Evolutionary conservation across 2,329 filamentous ascomycete genomes (phyloP), one percentile per base, ranked within the genome.

Genomic region (Cladosporium halotolerans): DNA sequence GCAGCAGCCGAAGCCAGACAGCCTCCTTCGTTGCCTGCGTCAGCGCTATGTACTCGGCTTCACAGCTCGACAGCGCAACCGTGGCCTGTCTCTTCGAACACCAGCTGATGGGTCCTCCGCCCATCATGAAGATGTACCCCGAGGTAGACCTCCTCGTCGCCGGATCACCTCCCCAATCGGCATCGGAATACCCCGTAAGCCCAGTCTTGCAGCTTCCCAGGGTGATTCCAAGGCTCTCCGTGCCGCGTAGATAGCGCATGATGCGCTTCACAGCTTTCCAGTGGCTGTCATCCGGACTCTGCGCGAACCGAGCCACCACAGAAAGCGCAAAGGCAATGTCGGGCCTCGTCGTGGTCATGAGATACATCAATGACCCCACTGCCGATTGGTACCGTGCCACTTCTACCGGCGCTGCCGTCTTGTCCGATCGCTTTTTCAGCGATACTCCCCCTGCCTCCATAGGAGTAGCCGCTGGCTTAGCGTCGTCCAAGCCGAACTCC

Each of bases 41-140:
- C 32, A 55, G 18, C 9, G 39, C 62, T 16, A 61, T 55, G 42
- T 55, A 63, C 54, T 63, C 60, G 11, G 60, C 61, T 56, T 65
- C 58, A 34, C 56, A 59, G 3, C 51, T 60, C 7, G 55, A 63
- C 2, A 60, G 39, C 3, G 62, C 57, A 9, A 62, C 58, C 1
- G 41, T 58, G 9, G 34, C 16, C 34, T 64, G 55, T 46, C 57
- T 18, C 41, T 63, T 60, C 10, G 47, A 62, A 8, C 23, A 57
- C 62, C 45, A 66, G 11, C 45, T 50, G 23, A 66, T 56, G 11
- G 58, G 47, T 18, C 51, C 57, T 19, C 58, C 58, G 1, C 53
- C 55, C 3, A 62, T 45, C 31, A 47, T 60, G 47, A 65, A 61
- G 1, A 63, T 9, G 42, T 58, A 66, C 34, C 62, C 62, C 2